Conservation (phyloP, 352 stramenopile genomes). For the Globisporangium nunn region DNA sequence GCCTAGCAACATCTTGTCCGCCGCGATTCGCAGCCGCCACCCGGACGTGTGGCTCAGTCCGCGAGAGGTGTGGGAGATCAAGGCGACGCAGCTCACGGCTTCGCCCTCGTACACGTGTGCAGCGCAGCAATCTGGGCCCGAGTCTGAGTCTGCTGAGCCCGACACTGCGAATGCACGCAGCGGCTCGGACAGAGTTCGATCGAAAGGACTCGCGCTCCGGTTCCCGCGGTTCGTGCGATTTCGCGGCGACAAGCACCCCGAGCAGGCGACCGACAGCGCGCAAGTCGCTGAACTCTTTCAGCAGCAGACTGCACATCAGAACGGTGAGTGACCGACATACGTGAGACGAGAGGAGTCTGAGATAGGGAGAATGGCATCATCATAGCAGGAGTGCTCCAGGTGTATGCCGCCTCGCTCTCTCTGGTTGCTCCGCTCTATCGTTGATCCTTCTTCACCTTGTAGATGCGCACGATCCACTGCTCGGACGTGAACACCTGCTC, state of each 20-base stretch:
- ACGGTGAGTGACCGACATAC: slow-evolving; percentile 1
- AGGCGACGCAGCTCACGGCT: slow-evolving; percentile 96
- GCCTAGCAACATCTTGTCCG: slow-evolving; percentile 36
- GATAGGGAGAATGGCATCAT: not conserved
- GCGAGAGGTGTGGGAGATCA: slow-evolving; percentile 97
- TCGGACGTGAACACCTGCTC: slow-evolving; percentile 91
- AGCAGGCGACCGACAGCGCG: slow-evolving; percentile 92
- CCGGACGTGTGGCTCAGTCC: slow-evolving; percentile 93
- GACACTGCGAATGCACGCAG: slow-evolving; percentile 6
- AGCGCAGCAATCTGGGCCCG: slow-evolving; percentile 6
- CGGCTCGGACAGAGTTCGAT: not conserved
- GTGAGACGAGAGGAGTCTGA: not conserved
- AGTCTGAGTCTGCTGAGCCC: slow-evolving; percentile 1
- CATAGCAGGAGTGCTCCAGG: not conserved
- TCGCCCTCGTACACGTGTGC: slow-evolving; percentile 94
- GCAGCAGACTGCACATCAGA: slow-evolving; percentile 26
- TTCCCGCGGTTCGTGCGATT: slow-evolving; percentile 98
- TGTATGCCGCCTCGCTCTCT: not conserved
- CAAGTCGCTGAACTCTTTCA: slow-evolving; percentile 83
- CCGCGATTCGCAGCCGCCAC: slow-evolving; percentile 52
- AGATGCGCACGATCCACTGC: slow-evolving; percentile 92
- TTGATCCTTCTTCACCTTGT: slow-evolving; percentile 49
- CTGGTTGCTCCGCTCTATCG: not conserved
- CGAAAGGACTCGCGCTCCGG: slow-evolving; percentile 93
- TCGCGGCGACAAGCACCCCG: slow-evolving; percentile 93